A percentile compares a stretch with the other conserved stretches of the same genome.
These are phyloP conservation scores for Raddia guianensis DNA, from an alignment of 176 grass and related monocot species.

Conservation along the genomic window DNA sequence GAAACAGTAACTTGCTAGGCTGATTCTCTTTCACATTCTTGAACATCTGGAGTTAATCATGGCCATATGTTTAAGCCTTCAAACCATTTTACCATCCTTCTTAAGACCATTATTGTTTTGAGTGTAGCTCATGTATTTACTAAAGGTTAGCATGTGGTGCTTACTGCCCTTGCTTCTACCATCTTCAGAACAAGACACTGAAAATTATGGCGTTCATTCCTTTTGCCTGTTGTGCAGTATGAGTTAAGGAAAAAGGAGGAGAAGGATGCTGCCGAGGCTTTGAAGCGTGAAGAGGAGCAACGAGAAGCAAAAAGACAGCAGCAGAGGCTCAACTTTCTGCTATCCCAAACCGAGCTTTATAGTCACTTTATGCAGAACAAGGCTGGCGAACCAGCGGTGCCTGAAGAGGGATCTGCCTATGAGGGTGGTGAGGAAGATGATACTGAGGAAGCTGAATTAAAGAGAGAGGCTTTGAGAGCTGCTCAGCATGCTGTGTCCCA, in stretches of 20 bases:
- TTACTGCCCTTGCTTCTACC: constrained; percentile 7
- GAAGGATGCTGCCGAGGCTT: constrained; percentile 91
- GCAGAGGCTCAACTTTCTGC: constrained; percentile 93
- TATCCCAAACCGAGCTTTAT: constrained; percentile 97
- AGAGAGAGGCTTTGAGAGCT: constrained; percentile 83
- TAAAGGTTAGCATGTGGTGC: constrained; percentile 16
- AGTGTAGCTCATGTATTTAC: not conserved
- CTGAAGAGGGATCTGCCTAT: constrained; percentile 55
- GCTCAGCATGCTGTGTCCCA: constrained; percentile 89
- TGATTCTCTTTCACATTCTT: constrained; percentile 7
- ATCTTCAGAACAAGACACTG: not conserved
- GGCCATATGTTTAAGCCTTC: constrained; percentile 4
- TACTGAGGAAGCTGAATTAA: constrained; percentile 88
- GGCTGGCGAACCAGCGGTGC: constrained; percentile 52
- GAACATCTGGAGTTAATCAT: constrained; percentile 19
- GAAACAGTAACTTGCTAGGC: not conserved
- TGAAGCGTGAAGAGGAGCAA: constrained; percentile 91
- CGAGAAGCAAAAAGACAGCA: constrained; percentile 99
- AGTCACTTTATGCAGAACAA: constrained; percentile 99
- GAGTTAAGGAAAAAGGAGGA: constrained; percentile 98
- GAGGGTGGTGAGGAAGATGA: constrained; percentile 75
- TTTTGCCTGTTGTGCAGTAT: constrained; percentile 53
- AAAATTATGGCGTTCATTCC: constrained; percentile 18
- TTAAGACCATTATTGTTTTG: constrained; percentile 9
- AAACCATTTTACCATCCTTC: constrained; percentile 9